Conservation (phyloP, 78 protist genomes). For the Speleostelium caveatum region DNA sequence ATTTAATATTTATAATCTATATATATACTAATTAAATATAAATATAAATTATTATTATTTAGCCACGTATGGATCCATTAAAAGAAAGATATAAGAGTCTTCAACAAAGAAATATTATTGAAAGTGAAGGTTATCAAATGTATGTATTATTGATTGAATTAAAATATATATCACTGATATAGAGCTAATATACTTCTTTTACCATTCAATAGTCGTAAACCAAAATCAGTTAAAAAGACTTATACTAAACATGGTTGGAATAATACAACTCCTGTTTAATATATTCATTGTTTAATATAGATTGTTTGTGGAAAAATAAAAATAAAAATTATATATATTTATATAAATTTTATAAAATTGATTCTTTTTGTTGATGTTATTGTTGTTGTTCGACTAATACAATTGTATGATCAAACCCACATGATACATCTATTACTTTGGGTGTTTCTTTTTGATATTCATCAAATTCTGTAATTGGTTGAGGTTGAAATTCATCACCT, state of each 20-base stretch:
- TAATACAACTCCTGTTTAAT: background rate
- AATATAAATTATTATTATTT: background rate
- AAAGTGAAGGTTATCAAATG: conserved; percentile 32
- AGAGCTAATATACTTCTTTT: too few species aligned
- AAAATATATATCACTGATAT: too few species aligned
- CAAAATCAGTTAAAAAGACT: background rate
- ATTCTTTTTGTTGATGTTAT: background rate
- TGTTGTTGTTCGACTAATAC: background rate
- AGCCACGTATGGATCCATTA: conserved; percentile 3
- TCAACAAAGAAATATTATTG: conserved; percentile 63
- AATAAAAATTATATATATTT: too few species aligned
- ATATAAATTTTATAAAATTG: background rate
- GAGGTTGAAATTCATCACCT: background rate
- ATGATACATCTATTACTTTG: conserved; percentile 3
- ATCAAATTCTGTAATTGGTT: conserved; percentile 12
- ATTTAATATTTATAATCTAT: background rate
- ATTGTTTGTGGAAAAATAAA: background rate
- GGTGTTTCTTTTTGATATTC: background rate
- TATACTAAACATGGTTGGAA: conserved; percentile 1
- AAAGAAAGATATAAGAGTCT: conserved; percentile 41
- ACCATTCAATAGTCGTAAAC: background rate
- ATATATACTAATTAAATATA: background rate
- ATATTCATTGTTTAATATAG: too few species aligned
- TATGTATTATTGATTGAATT: too few species aligned
- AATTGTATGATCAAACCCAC: conserved; percentile 50